Evolutionary conservation across 2,329 filamentous ascomycete species (phyloP).

Genomic region (Colletotrichum sp.): DNA sequence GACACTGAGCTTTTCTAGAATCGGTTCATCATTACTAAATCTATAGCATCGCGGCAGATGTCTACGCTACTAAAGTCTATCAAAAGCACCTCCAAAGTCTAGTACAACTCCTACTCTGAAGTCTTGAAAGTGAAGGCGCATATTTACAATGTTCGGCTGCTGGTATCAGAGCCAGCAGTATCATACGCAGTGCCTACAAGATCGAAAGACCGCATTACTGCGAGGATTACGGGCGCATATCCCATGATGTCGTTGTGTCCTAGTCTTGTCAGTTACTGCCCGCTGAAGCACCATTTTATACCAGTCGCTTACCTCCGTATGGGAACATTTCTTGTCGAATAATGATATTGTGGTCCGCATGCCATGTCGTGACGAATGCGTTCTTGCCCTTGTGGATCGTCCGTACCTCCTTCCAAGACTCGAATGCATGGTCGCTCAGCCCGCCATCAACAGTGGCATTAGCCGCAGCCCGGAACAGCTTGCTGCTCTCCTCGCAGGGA

Average conservation of each 20-base stretch:
- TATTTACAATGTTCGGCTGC: not conserved
- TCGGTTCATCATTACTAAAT: not conserved
- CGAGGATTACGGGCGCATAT: constrained; percentile 67
- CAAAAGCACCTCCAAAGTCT: not conserved
- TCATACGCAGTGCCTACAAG: constrained; percentile 26
- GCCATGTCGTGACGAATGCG: constrained; percentile 54
- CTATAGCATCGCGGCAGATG: not conserved
- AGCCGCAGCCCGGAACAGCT: constrained; percentile 65
- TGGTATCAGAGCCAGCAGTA: not conserved
- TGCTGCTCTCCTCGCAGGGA: constrained; percentile 71
- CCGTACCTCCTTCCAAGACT: constrained; percentile 48
- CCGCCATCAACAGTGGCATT: constrained; percentile 48
- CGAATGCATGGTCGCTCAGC: constrained; percentile 41
- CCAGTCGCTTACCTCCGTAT: constrained; percentile 53
- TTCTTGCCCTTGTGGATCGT: constrained; percentile 49
- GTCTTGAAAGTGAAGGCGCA: not conserved
- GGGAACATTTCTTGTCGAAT: constrained; percentile 60
- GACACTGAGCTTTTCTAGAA: not conserved
- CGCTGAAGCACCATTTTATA: not conserved
- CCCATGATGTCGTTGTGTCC: constrained; percentile 75
- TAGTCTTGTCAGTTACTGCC: constrained; percentile 33
- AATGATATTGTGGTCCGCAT: constrained; percentile 46
- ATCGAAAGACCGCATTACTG: constrained; percentile 70
- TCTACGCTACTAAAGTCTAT: not conserved
- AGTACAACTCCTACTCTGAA: not conserved